Base-by-base conservation (phyloP, 1,284 basidiomycete genomes). In the Sporisorium iseilematis-ciliati region DNA sequence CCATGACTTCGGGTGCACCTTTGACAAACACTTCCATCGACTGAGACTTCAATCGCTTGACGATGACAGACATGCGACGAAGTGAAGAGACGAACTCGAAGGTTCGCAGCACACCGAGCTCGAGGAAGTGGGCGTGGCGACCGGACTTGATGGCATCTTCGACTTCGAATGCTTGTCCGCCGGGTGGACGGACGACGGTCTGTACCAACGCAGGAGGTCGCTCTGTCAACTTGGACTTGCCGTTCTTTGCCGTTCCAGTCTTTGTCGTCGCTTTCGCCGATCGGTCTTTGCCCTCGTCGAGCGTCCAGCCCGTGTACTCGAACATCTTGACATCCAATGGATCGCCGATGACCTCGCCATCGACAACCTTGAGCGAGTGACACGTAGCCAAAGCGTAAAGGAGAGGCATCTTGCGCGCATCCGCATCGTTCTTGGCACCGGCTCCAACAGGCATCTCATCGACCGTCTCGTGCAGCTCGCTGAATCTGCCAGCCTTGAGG, bases 1-100 rank as follows among this genome's bases (percentile, higher is more conserved):
- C 86, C 95, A 99, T 99, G 60, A 97, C 93, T 85, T 99, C 97
- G 0, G 97, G 97, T 1, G 97, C 97, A 23, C 97, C 97, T 85
- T 99, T 99, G 83, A 96, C 95, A 85, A 97, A 99, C 8, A 98
- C 89, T 84, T 99, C 96, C 93, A 99, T 98, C 83, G 92, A 94
- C 49, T 87, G 90, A 73, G 95, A 95, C 86, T 93, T 97, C 64
- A 99, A 89, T 56, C 93, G 89, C 86, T 98, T 99, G 80, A 98
- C 96, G 61, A 99, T 90, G 29, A 99, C 97, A 73, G 94, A 97
- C 97, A 99, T 99, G 56, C 97, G 88, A 38, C 97, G 90, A 21
- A 99, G 88, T 6, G 92, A 88, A 2, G 95, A 97, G 4, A 96
- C 93, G 83, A 99, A 99, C 83, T 99, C 97, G 81, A 97, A 99